Conservation (phyloP, 768 basidiomycete species). For the Pisolithus albus region DNA sequence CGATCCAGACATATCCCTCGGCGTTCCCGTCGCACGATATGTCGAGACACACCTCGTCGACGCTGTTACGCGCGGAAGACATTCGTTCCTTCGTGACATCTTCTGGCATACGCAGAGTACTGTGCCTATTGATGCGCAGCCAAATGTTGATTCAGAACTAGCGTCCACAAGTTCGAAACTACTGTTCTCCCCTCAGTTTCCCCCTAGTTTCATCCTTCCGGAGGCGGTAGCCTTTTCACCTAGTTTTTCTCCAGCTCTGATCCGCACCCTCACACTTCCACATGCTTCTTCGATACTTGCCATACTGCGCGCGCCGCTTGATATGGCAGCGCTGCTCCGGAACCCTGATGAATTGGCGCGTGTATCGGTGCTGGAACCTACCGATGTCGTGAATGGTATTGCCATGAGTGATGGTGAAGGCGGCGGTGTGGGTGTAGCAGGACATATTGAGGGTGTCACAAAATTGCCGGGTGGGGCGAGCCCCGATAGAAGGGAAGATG, state of each 20-base stretch:
- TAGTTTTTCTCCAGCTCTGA: constrained; percentile 4
- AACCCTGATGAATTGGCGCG: constrained; percentile 34
- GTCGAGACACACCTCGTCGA: constrained; percentile 36
- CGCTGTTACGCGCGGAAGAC: constrained; percentile 35
- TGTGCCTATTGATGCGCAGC: too few species aligned
- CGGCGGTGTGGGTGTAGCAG: constrained; percentile 39
- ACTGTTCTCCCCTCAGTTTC: too few species aligned
- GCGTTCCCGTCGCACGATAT: constrained; percentile 33
- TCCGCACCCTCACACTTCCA: constrained; percentile 11
- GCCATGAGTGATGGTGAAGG: constrained; percentile 9
- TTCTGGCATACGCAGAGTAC: constrained; percentile 2
- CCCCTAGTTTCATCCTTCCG: neutral
- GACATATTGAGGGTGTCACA: constrained; percentile 10
- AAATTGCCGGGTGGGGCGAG: neutral
- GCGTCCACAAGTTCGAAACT: too few species aligned
- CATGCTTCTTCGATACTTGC: constrained; percentile 2
- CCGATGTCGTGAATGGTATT: constrained; percentile 18
- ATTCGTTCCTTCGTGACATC: constrained; percentile 29
- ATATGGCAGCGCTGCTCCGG: constrained; percentile 38
- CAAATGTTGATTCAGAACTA: too few species aligned
- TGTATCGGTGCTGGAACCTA: constrained; percentile 19
- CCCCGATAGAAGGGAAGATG: neutral
- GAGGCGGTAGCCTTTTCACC: neutral
- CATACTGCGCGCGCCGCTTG: constrained; percentile 20
- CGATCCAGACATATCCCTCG: constrained; percentile 12